Percentiles rank a stretch among this genome's conserved stretches.
These are phyloP conservation scores for Teratosphaeria viscida DNA, from an alignment of 2,329 filamentous ascomycete genomes.

Conservation along the genomic window DNA sequence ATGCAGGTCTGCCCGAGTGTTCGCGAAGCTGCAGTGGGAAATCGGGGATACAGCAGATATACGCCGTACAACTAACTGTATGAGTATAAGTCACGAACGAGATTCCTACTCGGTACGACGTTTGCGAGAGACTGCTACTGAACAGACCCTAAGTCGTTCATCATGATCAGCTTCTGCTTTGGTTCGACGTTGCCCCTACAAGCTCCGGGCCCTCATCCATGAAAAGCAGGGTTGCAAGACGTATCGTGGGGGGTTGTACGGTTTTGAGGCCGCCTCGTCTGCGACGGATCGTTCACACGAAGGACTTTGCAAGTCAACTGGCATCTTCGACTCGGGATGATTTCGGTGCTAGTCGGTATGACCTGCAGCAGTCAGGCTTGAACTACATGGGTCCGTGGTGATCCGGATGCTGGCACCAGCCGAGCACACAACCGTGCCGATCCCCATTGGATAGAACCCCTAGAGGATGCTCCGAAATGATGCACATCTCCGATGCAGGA, in stretches of 20 bases:
- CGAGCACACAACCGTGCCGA: neutral
- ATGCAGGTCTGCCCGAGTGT: too few species aligned
- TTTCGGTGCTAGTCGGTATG: neutral
- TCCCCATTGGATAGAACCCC: neutral
- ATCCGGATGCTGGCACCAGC: neutral
- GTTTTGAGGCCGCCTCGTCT: neutral
- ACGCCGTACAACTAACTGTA: too few species aligned
- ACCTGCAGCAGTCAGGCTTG: neutral
- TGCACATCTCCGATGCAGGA: neutral
- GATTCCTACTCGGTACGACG: too few species aligned
- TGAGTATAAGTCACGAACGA: too few species aligned
- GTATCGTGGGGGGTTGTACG: neutral
- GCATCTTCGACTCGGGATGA: neutral
- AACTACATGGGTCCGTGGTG: neutral
- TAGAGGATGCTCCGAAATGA: neutral
- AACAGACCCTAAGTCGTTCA: too few species aligned
- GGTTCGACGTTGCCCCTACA: neutral
- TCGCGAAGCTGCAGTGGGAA: too few species aligned
- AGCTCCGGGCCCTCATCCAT: neutral
- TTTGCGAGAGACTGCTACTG: too few species aligned
- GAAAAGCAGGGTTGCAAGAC: neutral
- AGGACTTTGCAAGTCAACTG: neutral
- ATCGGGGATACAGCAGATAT: too few species aligned
- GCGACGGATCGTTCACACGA: neutral
- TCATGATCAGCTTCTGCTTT: neutral